phyloP scores from a whole-genome alignment of 495 filamentous ascomycete species.

The Penicillium mononematosum region DNA sequence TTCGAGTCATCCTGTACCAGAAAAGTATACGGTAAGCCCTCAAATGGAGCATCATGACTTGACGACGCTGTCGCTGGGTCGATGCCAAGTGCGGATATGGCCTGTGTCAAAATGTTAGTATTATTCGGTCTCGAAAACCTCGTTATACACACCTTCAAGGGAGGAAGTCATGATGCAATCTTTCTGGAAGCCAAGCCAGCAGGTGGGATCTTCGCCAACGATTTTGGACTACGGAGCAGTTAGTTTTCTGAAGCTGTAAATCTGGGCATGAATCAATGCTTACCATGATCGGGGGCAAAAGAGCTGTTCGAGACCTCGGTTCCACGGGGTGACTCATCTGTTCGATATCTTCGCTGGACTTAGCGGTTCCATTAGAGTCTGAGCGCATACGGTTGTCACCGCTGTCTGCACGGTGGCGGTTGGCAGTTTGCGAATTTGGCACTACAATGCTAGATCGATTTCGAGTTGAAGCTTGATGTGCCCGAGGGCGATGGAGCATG shows the following conservation, averaged over 20 bases:
- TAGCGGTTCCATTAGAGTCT: slow-evolving; percentile 64
- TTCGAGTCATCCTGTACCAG: neutral
- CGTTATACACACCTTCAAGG: slow-evolving; percentile 62
- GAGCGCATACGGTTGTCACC: slow-evolving; percentile 55
- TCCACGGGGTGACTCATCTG: slow-evolving; percentile 73
- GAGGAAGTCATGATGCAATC: slow-evolving; percentile 91
- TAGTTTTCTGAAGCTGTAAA: neutral
- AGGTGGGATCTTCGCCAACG: slow-evolving; percentile 81
- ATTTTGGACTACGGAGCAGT: slow-evolving; percentile 63
- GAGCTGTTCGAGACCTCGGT: slow-evolving; percentile 72
- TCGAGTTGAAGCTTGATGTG: slow-evolving; percentile 45
- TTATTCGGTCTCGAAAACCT: neutral
- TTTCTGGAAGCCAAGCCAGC: slow-evolving; percentile 88
- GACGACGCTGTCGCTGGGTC: slow-evolving; percentile 62
- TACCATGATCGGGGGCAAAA: slow-evolving; percentile 92
- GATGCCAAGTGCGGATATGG: slow-evolving; percentile 84
- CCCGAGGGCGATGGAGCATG: slow-evolving; percentile 88
- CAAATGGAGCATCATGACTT: slow-evolving; percentile 6
- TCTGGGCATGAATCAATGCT: slow-evolving; percentile 14
- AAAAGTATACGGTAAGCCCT: neutral
- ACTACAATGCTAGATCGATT: slow-evolving; percentile 41
- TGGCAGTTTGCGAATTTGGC: slow-evolving; percentile 58
- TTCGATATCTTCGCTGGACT: slow-evolving; percentile 44
- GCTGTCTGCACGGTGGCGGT: slow-evolving; percentile 73
- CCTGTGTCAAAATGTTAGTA: slow-evolving; percentile 47